Conservation (phyloP, 164 flowering plant species). For the Magnolia kwangsiensis region DNA sequence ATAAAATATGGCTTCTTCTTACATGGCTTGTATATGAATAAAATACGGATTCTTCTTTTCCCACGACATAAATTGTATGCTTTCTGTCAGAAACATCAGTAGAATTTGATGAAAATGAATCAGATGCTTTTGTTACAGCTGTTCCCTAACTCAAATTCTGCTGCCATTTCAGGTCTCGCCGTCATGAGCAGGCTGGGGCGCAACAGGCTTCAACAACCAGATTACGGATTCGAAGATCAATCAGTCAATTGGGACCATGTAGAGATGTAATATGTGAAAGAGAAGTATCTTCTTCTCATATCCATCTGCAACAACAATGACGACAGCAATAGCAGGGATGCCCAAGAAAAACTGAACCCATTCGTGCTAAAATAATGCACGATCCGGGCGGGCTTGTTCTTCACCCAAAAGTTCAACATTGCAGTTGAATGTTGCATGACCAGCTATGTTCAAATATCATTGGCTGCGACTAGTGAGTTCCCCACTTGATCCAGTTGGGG, state of each 20-base stretch:
- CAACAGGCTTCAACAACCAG: slow-evolving; percentile 52
- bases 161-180: slow-evolving; percentile 59
- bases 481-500: neutral
- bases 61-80: too few species aligned
- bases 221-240: slow-evolving; percentile 38
- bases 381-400: too few species aligned
- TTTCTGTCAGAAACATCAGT: neutral
- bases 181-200: slow-evolving; percentile 70
- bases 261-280: slow-evolving; percentile 17
- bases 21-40: too few species aligned
- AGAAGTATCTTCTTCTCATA: neutral
- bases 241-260: slow-evolving; percentile 35
- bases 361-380: too few species aligned
- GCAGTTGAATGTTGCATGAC: neutral
- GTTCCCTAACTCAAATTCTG: slow-evolving; percentile 3
- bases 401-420: neutral
- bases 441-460: neutral
- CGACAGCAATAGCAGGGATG: neutral
- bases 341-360: too few species aligned
- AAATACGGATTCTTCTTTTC: too few species aligned
- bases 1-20: too few species aligned
- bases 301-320: neutral
- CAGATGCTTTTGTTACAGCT: neutral
- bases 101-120: neutral
- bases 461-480: neutral